Evolutionary conservation across 1,284 basidiomycete species (phyloP).

Genomic region (Trichosporon asahii): DNA sequence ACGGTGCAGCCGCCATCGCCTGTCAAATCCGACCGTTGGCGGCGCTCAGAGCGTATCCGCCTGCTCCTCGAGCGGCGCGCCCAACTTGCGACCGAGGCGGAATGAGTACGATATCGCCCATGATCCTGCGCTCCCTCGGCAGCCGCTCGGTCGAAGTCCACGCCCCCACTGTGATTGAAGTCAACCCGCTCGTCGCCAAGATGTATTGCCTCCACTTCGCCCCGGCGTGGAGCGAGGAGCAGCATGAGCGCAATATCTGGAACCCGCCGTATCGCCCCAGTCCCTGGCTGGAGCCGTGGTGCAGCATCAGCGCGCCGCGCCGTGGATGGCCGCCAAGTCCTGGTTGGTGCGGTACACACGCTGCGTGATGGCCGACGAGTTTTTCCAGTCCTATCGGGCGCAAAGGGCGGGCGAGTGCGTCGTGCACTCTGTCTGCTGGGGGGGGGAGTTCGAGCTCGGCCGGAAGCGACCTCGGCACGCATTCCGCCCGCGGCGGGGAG

Average conservation of each 20-base stretch:
- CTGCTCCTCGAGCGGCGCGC: not conserved
- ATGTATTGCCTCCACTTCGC: not conserved
- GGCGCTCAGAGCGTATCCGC: not conserved
- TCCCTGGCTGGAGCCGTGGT: not conserved
- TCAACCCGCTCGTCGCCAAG: not conserved
- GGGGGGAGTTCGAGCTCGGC: not conserved
- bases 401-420: not conserved
- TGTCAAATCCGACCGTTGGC: too few relatives aligned
- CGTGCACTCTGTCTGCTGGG: not conserved
- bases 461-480: not conserved
- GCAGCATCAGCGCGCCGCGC: not conserved
- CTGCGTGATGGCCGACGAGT: not conserved
- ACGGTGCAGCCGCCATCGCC: too few relatives aligned
- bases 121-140: not conserved
- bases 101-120: not conserved
- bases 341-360: not conserved
- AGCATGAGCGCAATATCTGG: not conserved
- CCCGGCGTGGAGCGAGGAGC: not conserved
- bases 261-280: not conserved
- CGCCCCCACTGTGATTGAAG: not conserved
- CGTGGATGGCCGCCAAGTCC: too few relatives aligned
- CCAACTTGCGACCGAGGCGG: too few relatives aligned
- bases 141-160: not conserved
- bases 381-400: not conserved
- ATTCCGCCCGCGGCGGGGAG: not conserved